These are phyloP conservation scores for Lactarius evosmus DNA, from an alignment of 768 basidiomycete species.

Conservation along the genomic window DNA sequence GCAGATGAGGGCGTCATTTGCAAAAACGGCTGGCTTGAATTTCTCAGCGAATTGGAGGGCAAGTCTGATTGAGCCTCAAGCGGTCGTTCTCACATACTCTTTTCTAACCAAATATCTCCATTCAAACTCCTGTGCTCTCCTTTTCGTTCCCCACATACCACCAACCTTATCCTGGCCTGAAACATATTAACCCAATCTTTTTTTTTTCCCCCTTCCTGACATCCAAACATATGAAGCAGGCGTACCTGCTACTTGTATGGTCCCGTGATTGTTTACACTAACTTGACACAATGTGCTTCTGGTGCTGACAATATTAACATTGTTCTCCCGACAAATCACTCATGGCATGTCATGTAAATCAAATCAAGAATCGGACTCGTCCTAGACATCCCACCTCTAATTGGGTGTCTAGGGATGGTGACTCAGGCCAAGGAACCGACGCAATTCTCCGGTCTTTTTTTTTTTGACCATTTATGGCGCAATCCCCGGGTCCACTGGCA, in stretches of 20 bases:
- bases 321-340: background rate
- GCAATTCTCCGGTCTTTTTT: no score
- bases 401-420: no score
- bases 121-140: background rate
- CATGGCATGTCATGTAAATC: background rate
- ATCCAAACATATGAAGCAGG: no score
- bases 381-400: no score
- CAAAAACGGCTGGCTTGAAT: constrained; percentile 92
- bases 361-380: background rate
- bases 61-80: constrained; percentile 8
- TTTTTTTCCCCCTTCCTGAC: background rate
- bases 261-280: background rate
- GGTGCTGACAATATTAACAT: background rate
- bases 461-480: no score
- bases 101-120: background rate
- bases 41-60: constrained; percentile 72
- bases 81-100: background rate
- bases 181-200: background rate
- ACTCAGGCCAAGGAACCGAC: no score
- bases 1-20: constrained; percentile 87
- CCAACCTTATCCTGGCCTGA: background rate
- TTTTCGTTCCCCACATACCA: background rate
- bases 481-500: no score
- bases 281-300: background rate
- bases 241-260: background rate